These are phyloP conservation scores for Monilinia vaccinii-corymbosi DNA, from an alignment of 2,329 filamentous ascomycete genomes.

Conservation along the genomic window DNA sequence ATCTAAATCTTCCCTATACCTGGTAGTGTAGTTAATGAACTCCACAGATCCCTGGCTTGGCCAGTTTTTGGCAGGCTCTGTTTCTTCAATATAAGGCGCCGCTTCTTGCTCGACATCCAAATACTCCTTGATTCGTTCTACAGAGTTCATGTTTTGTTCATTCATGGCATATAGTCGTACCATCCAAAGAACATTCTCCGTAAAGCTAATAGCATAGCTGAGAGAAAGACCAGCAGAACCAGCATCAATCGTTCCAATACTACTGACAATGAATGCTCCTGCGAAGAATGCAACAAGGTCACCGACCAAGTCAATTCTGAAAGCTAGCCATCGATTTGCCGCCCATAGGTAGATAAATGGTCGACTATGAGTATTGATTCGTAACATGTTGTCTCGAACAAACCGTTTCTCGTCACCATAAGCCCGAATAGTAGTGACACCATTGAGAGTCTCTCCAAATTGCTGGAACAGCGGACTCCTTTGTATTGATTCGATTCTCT, in stretches of 20 bases:
- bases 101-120: slow-evolving; percentile 95
- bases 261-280: slow-evolving; percentile 80
- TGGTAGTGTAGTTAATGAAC: slow-evolving; percentile 80
- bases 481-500: slow-evolving; percentile 88
- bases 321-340: slow-evolving; percentile 90
- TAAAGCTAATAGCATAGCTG: slow-evolving; percentile 94
- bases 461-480: slow-evolving; percentile 95
- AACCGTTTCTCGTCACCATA: slow-evolving; percentile 93
- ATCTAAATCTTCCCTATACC: slow-evolving; percentile 81
- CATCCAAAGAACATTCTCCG: slow-evolving; percentile 93
- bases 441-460: slow-evolving; percentile 89
- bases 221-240: slow-evolving; percentile 89
- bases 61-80: slow-evolving; percentile 72
- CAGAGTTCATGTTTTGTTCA: slow-evolving; percentile 99
- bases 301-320: slow-evolving; percentile 83
- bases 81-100: slow-evolving; percentile 64
- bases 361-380: slow-evolving; percentile 83
- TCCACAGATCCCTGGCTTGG: slow-evolving; percentile 77
- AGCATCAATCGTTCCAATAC: slow-evolving; percentile 73
- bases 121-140: slow-evolving; percentile 96
- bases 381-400: slow-evolving; percentile 78
- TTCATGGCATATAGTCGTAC: slow-evolving; percentile 90
- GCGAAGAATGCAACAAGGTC: slow-evolving; percentile 91
- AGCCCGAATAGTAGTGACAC: slow-evolving; percentile 92
- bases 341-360: slow-evolving; percentile 97